phyloP scores from a whole-genome alignment of 495 filamentous ascomycete genomes.

The Coniosporium apollinis region DNA sequence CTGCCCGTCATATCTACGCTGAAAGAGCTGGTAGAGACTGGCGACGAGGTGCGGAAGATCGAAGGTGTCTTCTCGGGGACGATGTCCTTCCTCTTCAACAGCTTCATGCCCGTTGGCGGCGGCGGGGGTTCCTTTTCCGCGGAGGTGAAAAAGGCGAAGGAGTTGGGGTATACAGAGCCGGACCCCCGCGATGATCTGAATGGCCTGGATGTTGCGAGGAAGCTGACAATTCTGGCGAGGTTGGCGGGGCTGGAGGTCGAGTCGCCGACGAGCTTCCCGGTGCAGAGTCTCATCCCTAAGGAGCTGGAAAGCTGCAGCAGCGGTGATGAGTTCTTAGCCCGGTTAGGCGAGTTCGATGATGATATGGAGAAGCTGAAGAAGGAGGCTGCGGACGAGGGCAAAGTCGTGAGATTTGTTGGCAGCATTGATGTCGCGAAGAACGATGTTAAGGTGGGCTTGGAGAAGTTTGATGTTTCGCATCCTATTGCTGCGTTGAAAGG shows the following conservation, averaged over 20 bases:
- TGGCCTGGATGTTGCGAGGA: slow-evolving; percentile 90
- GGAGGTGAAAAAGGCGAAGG: slow-evolving; percentile 78
- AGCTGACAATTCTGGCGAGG: slow-evolving; percentile 83
- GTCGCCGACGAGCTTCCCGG: slow-evolving; percentile 69
- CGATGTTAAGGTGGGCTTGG: slow-evolving; percentile 71
- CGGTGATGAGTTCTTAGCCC: slow-evolving; percentile 66
- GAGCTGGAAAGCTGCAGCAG: slow-evolving; percentile 57
- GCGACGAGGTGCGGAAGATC: slow-evolving; percentile 71
- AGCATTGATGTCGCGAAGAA: slow-evolving; percentile 65
- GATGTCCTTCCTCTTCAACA: slow-evolving; percentile 93
- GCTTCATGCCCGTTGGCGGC: slow-evolving; percentile 40
- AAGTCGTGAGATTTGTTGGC: slow-evolving; percentile 91
- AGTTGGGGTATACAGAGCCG: slow-evolving; percentile 91
- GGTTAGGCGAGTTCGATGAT: slow-evolving; percentile 58
- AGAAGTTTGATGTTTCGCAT: slow-evolving; percentile 42
- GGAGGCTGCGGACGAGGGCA: slow-evolving; percentile 62
- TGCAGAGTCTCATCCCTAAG: slow-evolving; percentile 76
- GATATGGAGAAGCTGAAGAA: slow-evolving; percentile 72
- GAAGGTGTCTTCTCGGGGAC: slow-evolving; percentile 96
- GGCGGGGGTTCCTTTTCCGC: slow-evolving; percentile 58
- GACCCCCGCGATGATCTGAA: slow-evolving; percentile 94
- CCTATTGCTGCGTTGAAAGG: slow-evolving; percentile 88
- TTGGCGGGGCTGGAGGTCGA: slow-evolving; percentile 61
- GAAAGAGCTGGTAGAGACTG: slow-evolving; percentile 74
- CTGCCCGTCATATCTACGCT: slow-evolving; percentile 84